Base-by-base conservation (phyloP, 352 stramenopile species). In the Globisporangium paroecandrum region DNA sequence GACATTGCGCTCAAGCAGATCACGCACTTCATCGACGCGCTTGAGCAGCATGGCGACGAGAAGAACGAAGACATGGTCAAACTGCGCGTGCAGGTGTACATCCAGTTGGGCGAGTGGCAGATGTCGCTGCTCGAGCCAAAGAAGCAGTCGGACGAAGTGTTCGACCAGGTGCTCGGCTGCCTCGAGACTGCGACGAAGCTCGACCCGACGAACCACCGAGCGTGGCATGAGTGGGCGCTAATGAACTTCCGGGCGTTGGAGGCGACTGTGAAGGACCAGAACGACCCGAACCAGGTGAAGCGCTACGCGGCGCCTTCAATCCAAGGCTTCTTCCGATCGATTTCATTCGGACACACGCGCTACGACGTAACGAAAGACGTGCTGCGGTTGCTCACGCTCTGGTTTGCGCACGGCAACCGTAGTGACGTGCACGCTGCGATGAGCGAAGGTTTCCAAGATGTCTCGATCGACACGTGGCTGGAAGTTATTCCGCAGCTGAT, bases 401-500 rank as follows among this genome's bases (percentile, higher is more conserved):
- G 98, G 83, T 99, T 99, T 68, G 87, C 96, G 20, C 97, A 99
- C 78, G 98, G 97, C 32, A 89, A 98, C 22, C 85, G 94, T 20
- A 79, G 83, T 7, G 94, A 99, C 58, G 95, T 96, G 5, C 86
- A 94, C 38, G 73, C 74, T 9, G 85, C 86, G 0, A 93, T 96
- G 85, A 83, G 71, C 22, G 71, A 76, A 27, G 93, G 97, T 10
- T 96, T 99, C 65, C 83, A 94, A 62, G 93, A 94, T 1, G 96
- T 99, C 10, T 95, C 90, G 36, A 86, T 99, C 36, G 98, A 99
- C 69, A 98, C 97, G 22, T 99, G 98, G 98, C 82, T 99, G 2
- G 93, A 97, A 56, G 98, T 99, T 7, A 96, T 99, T 36, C 98
- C 98, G 25, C 95, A 99, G 79, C 85, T 99, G 55, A 99, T 99